Evolutionary conservation across 179 eudicot genomes (phyloP).

Genomic region (Gypsophila paniculata): DNA sequence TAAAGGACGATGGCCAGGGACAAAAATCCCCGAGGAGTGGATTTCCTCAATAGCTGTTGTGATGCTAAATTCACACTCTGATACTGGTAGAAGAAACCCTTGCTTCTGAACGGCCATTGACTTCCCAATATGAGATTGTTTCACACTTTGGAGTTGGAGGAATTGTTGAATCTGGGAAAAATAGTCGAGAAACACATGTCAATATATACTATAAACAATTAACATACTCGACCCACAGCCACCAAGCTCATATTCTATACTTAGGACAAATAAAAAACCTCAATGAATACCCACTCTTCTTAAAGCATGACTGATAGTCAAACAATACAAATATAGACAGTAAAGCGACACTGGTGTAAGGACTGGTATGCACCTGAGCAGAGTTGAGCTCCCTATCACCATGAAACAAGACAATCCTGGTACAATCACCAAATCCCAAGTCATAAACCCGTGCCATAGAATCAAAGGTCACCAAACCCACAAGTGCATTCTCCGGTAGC

Average conservation of each 20-base stretch:
- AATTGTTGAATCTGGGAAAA: conserved; percentile 55
- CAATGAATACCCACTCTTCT: neutral
- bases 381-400: conserved; percentile 72
- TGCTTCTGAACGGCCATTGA: conserved; percentile 44
- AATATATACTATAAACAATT: neutral
- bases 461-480: conserved; percentile 86
- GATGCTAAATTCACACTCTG: conserved; percentile 81
- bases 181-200: conserved; percentile 18
- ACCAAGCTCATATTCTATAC: neutral
- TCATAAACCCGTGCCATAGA: conserved; percentile 78
- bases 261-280: neutral
- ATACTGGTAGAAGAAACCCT: conserved; percentile 66
- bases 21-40: conserved; percentile 40
- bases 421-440: conserved; percentile 67
- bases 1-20: conserved; percentile 60
- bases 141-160: conserved; percentile 54
- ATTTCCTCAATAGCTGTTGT: conserved; percentile 77
- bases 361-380: conserved; percentile 49
- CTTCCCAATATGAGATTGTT: conserved; percentile 52
- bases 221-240: neutral
- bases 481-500: conserved; percentile 69
- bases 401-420: conserved; percentile 65
- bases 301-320: neutral
- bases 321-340: neutral
- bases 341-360: neutral